These are phyloP conservation scores for Eremothecium gossypii DNA, from an alignment of 1,139 yeast species.

Conservation along the genomic window DNA sequence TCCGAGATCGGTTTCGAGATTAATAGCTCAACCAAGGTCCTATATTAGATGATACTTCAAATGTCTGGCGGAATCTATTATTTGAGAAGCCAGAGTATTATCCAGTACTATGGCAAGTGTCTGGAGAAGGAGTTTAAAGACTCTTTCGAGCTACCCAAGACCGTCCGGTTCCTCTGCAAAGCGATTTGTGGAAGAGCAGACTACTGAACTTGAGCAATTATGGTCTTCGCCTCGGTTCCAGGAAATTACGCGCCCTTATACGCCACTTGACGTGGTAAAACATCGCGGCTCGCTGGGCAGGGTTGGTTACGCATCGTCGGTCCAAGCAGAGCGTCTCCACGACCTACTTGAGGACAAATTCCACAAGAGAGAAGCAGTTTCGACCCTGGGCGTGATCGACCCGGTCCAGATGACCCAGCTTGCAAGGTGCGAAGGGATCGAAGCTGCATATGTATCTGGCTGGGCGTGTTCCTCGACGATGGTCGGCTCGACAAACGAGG, in stretches of 20 bases:
- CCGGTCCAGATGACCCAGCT: conserved; percentile 55
- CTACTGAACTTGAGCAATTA: conserved; percentile 39
- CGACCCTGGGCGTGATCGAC: conserved; percentile 54
- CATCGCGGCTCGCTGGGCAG: conserved; percentile 42
- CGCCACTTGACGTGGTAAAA: conserved; percentile 44
- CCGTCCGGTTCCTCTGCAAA: conserved; percentile 3
- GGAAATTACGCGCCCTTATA: conserved; percentile 43
- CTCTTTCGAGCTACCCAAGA: conserved; percentile 4
- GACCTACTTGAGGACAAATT: conserved; percentile 36
- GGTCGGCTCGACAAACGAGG: conserved; percentile 49
- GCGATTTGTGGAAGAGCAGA: conserved; percentile 13
- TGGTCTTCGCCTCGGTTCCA: conserved; percentile 43
- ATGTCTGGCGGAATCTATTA: too few species aligned
- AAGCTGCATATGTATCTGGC: conserved; percentile 53
- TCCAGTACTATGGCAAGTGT: too few species aligned
- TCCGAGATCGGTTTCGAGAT: too few species aligned
- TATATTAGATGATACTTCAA: too few species aligned
- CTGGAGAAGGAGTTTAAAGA: not conserved
- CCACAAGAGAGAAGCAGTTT: conserved; percentile 39
- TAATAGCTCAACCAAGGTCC: too few species aligned
- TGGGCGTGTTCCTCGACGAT: conserved; percentile 49
- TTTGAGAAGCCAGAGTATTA: too few species aligned
- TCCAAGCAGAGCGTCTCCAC: conserved; percentile 47
- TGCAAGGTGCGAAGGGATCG: conserved; percentile 40
- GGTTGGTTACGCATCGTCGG: conserved; percentile 39